A percentile compares a stretch with the other conserved stretches of the same genome.
Evolutionary conservation across 1,284 basidiomycete genomes (phyloP).

Genomic region (Mycena sp.): DNA sequence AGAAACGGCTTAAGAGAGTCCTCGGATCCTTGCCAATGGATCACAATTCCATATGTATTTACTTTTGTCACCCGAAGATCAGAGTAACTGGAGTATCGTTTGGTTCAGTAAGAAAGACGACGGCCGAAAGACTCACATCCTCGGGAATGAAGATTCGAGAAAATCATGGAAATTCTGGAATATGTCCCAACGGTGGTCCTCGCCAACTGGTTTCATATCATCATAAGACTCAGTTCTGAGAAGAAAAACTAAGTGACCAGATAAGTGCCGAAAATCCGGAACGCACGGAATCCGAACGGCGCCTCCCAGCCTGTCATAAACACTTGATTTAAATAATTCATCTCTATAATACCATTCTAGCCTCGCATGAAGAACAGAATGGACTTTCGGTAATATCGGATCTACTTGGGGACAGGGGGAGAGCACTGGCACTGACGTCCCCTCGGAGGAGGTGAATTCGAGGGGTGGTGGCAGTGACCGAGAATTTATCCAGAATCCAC

Average conservation of each 20-base stretch:
- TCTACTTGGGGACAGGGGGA: conserved; percentile 42
- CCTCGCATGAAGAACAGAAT: conserved; percentile 41
- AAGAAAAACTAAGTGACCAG: not conserved
- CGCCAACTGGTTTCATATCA: conserved; percentile 35
- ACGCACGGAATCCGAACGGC: conserved; percentile 18
- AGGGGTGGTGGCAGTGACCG: not conserved
- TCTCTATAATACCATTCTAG: conserved; percentile 47
- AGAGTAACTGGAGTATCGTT: conserved; percentile 43
- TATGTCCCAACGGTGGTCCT: conserved; percentile 39
- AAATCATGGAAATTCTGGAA: conserved; percentile 37
- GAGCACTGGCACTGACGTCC: not conserved
- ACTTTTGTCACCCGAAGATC: conserved; percentile 53
- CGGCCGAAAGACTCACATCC: conserved; percentile 34
- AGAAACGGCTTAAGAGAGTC: conserved; percentile 61
- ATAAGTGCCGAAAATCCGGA: not conserved
- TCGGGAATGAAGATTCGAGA: conserved; percentile 42
- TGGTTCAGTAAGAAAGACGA: not conserved
- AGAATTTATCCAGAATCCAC: not conserved
- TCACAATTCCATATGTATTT: conserved; percentile 62
- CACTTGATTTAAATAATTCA: conserved; percentile 11
- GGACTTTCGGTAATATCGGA: conserved; percentile 39
- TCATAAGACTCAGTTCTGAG: conserved; percentile 27
- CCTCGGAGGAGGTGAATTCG: not conserved
- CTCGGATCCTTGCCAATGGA: conserved; percentile 63
- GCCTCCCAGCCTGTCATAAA: conserved; percentile 15